These are phyloP conservation scores for Xylaria sp. DNA, from an alignment of 2,329 filamentous ascomycete genomes.

Conservation along the genomic window DNA sequence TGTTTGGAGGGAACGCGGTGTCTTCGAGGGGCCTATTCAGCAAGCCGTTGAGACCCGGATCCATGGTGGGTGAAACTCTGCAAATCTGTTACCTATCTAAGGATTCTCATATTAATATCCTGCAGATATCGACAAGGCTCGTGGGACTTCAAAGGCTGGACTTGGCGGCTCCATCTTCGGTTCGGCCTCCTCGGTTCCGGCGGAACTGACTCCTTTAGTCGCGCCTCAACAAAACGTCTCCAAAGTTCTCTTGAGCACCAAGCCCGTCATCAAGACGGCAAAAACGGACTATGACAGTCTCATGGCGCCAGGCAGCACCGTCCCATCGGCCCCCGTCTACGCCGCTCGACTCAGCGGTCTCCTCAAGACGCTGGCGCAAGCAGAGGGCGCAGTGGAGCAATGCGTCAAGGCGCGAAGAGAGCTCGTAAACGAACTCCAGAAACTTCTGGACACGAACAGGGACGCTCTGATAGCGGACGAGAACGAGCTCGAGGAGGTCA, in stretches of 20 bases:
- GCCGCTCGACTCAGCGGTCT: constrained; percentile 89
- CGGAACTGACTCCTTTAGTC: constrained; percentile 80
- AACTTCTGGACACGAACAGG: constrained; percentile 79
- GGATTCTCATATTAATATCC: constrained; percentile 30
- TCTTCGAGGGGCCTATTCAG: constrained; percentile 85
- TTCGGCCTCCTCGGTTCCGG: constrained; percentile 69
- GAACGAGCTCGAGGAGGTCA: constrained; percentile 69
- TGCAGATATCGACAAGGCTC: constrained; percentile 70
- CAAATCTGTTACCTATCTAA: background rate
- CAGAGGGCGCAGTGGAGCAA: constrained; percentile 88
- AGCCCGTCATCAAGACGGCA: constrained; percentile 74
- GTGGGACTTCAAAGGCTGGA: constrained; percentile 61
- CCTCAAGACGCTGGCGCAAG: constrained; percentile 87
- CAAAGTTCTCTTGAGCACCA: constrained; percentile 76
- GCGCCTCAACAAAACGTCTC: constrained; percentile 77
- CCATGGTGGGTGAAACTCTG: constrained; percentile 67
- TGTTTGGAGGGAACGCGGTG: constrained; percentile 87
- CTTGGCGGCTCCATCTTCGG: constrained; percentile 75
- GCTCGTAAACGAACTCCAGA: constrained; percentile 83
- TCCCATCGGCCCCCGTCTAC: constrained; percentile 87
- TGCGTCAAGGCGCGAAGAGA: constrained; percentile 85
- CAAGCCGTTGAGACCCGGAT: constrained; percentile 82
- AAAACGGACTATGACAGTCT: constrained; percentile 87
- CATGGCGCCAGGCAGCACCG: constrained; percentile 72
- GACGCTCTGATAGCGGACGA: constrained; percentile 76